A percentile compares a stretch with the other conserved stretches of the same genome.
Conservation (phyloP, 805 yeast species). For the Metschnikowia borealis region DNA sequence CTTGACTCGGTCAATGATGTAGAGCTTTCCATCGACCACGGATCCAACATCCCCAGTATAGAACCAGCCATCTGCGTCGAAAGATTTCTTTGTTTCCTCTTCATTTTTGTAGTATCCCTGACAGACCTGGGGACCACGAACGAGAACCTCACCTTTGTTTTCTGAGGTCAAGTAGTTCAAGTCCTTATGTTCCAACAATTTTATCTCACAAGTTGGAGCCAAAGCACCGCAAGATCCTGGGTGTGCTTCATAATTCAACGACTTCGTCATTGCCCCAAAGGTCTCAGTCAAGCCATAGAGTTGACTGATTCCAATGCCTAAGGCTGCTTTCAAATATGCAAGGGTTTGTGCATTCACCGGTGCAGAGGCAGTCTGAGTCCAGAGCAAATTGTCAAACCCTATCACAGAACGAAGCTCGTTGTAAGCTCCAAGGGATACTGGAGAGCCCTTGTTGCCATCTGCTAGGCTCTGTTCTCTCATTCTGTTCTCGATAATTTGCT, state of each 20-base stretch:
- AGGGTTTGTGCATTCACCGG: conserved; percentile 19
- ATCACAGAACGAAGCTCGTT: conserved; percentile 8
- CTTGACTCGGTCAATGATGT: conserved; percentile 63
- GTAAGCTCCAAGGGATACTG: conserved; percentile 17
- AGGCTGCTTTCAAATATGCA: conserved; percentile 37
- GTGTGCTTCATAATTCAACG: conserved; percentile 37
- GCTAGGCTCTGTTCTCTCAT: conserved; percentile 26
- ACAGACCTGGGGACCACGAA: conserved; percentile 64
- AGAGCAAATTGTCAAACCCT: conserved; percentile 18
- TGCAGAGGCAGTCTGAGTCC: conserved; percentile 23
- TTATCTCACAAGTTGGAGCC: conserved; percentile 48
- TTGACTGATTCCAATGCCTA: conserved; percentile 54
- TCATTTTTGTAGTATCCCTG: conserved; percentile 50
- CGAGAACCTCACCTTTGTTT: conserved; percentile 42
- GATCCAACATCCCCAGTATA: conserved; percentile 47
- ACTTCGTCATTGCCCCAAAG: conserved; percentile 48
- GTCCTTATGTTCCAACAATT: conserved; percentile 56
- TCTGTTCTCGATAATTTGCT: conserved; percentile 25
- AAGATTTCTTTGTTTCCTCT: conserved; percentile 50
- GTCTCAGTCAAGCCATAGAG: conserved; percentile 73
- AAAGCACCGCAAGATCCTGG: conserved; percentile 59
- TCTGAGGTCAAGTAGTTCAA: conserved; percentile 40
- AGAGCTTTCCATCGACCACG: conserved; percentile 44
- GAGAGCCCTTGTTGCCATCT: conserved; percentile 25
- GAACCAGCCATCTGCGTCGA: conserved; percentile 43